These are phyloP conservation scores for Gleditsia sinensis DNA, from an alignment of 306 rosid genomes.

Conservation along the genomic window DNA sequence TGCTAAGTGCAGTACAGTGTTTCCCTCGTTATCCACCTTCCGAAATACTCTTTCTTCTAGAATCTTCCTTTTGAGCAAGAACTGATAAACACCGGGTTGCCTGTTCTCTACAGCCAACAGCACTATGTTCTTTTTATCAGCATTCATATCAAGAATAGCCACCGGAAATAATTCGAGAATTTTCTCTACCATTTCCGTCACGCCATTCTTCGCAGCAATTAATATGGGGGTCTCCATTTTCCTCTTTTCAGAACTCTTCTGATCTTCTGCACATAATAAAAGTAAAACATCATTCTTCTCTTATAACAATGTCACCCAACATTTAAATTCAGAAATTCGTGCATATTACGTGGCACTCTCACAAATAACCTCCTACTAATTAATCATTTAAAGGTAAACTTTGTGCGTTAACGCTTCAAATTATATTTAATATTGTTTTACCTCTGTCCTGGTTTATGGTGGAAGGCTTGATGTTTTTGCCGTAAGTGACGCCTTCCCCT, in stretches of 20 bases:
- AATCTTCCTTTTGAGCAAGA: constrained; percentile 22
- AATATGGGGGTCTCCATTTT: constrained; percentile 46
- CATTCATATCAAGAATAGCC: constrained; percentile 54
- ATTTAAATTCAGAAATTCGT: too few species aligned
- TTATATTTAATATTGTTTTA: too few species aligned
- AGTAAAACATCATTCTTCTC: too few species aligned
- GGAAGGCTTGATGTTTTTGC: too few species aligned
- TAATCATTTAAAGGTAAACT: too few species aligned
- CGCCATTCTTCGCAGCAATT: constrained; percentile 67
- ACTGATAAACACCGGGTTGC: constrained; percentile 50
- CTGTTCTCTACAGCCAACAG: constrained; percentile 68
- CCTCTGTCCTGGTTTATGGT: too few species aligned
- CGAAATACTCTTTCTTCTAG: constrained; percentile 39
- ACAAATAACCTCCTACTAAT: too few species aligned
- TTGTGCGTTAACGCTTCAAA: too few species aligned
- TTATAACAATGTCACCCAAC: too few species aligned
- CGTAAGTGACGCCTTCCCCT: too few species aligned
- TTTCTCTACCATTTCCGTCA: constrained; percentile 53
- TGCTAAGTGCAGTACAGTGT: constrained; percentile 66
- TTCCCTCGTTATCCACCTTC: constrained; percentile 55
- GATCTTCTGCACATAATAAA: constrained; percentile 12
- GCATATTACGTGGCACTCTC: too few species aligned
- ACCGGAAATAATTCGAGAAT: constrained; percentile 51
- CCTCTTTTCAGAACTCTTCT: neutral
- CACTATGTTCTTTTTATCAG: constrained; percentile 53